Evolutionary conservation across 2,329 filamentous ascomycete species (phyloP).

Genomic region (Neophaeococcomyces aloes): DNA sequence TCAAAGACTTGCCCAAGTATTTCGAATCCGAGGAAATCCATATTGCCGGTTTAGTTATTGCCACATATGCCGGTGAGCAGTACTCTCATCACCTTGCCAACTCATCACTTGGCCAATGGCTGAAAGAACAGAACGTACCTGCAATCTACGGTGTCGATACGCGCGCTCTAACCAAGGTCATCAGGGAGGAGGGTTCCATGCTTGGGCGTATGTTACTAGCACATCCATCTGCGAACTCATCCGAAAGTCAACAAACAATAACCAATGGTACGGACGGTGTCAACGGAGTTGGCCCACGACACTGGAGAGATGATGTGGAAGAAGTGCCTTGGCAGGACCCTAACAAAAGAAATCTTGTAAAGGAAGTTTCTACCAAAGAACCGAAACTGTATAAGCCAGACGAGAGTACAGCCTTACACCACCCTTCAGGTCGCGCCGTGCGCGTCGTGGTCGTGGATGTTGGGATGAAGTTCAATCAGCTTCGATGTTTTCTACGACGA

Average conservation of each 20-base stretch:
- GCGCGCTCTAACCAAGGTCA: conserved; percentile 82
- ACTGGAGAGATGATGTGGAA: conserved; percentile 57
- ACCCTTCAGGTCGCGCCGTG: conserved; percentile 76
- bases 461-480: conserved; percentile 96
- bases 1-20: conserved; percentile 76
- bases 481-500: conserved; percentile 80
- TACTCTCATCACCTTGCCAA: conserved; percentile 88
- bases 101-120: conserved; percentile 85
- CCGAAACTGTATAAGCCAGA: conserved; percentile 78
- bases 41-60: conserved; percentile 80
- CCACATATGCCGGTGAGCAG: conserved; percentile 86
- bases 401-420: conserved; percentile 60
- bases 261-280: conserved; percentile 28
- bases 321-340: conserved; percentile 80
- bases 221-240: conserved; percentile 34
- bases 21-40: conserved; percentile 92
- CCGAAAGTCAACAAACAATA: conserved; percentile 27
- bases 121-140: conserved; percentile 89
- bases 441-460: conserved; percentile 91
- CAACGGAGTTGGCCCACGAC: conserved; percentile 26
- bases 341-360: conserved; percentile 69
- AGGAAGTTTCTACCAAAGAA: conserved; percentile 65
- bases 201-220: conserved; percentile 78
- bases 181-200: conserved; percentile 91
- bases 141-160: conserved; percentile 95